These are phyloP conservation scores for Orbilia blumenaviensis DNA, from an alignment of 2,329 filamentous ascomycete genomes.

Conservation along the genomic window DNA sequence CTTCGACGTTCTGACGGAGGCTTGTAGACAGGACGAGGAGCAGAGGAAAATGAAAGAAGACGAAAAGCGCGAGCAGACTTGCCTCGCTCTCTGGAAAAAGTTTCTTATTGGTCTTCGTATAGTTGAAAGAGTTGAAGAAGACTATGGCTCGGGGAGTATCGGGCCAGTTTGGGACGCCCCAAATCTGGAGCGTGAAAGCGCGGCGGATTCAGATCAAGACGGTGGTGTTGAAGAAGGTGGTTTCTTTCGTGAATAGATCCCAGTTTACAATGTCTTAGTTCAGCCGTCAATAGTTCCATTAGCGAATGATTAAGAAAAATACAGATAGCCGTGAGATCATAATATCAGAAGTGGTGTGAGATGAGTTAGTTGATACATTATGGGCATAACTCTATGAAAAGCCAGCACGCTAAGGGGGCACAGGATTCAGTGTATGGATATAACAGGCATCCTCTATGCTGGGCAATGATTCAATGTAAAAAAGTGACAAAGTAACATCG, in stretches of 20 bases:
- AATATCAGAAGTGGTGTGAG: constrained; percentile 52
- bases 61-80: constrained; percentile 31
- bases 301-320: not conserved
- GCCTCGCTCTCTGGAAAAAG: constrained; percentile 68
- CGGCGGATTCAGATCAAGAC: not conserved
- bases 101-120: constrained; percentile 73
- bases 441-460: constrained; percentile 14
- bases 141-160: constrained; percentile 59
- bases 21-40: constrained; percentile 36
- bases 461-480: not conserved
- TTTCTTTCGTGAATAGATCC: constrained; percentile 56
- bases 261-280: not conserved
- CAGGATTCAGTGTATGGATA: constrained; percentile 31
- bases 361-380: constrained; percentile 5
- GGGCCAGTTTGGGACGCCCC: not conserved
- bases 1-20: constrained; percentile 64
- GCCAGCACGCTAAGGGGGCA: constrained; percentile 48
- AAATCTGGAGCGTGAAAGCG: not conserved
- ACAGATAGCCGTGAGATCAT: not conserved
- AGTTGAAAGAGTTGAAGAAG: constrained; percentile 73
- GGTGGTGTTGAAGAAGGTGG: constrained; percentile 37
- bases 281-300: not conserved
- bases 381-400: constrained; percentile 19
- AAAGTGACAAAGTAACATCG: not conserved
- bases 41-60: constrained; percentile 27